phyloP scores from a whole-genome alignment of 441 rosid species.

The Manihot esculenta region DNA sequence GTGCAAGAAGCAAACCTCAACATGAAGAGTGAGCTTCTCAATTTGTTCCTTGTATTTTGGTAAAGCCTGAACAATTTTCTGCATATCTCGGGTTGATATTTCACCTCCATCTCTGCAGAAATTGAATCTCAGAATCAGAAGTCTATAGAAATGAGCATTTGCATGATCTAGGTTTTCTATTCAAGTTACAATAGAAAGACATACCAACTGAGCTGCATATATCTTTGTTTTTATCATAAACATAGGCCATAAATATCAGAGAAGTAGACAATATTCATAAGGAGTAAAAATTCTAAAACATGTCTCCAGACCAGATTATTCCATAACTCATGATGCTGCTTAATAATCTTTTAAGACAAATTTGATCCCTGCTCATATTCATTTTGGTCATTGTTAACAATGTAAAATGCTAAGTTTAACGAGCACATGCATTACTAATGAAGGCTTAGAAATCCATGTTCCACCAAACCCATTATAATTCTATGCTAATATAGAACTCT shows the following conservation, averaged over 20 bases:
- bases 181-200: not conserved
- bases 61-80: slow-evolving; percentile 96
- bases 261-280: not conserved
- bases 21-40: slow-evolving; percentile 96
- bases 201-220: not conserved
- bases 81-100: slow-evolving; percentile 86
- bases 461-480: not conserved
- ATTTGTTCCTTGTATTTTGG: slow-evolving; percentile 95
- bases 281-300: not conserved
- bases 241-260: not conserved
- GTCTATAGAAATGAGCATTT: not conserved
- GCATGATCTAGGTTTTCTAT: not conserved
- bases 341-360: not conserved
- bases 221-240: not conserved
- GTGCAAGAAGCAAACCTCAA: slow-evolving; percentile 62
- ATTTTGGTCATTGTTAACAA: not conserved
- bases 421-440: not conserved
- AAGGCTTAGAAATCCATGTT: not conserved
- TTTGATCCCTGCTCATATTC: too few species aligned
- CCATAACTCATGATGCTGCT: not conserved
- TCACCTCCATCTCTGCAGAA: slow-evolving; percentile 74
- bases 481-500: too few species aligned
- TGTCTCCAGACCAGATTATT: not conserved
- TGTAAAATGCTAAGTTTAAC: slow-evolving; percentile 6
- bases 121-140: slow-evolving; percentile 20